Evolutionary conservation across 352 stramenopile species (phyloP), one percentile per base, ranked within the genome.

Genomic region (Phytophthora hybrid): DNA sequence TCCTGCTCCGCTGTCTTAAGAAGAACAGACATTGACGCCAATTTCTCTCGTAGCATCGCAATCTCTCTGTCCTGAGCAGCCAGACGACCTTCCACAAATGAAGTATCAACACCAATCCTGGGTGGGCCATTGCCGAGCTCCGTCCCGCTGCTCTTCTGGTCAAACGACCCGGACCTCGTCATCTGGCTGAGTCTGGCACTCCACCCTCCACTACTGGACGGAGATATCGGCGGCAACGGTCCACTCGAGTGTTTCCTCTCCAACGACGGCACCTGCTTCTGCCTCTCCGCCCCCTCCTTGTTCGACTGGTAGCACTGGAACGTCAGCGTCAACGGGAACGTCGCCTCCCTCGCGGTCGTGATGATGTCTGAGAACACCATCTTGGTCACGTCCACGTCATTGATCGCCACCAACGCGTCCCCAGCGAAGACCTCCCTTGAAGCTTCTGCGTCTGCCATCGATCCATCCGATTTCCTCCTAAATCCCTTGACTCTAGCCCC

Each of bases 401-500:
- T 93, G 66, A 95, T 93, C 10, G 78, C 69, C 54, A 87, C 88
- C n/a, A 95, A 57, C 66, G 88, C 80, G 66, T 95, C 89, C 32
- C 88, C 79, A 2, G 89, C 66, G 26, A 77, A 87, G 21, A 95
- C 74, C n/a, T 73, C 66, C 18, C 83, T 81, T 5, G 77, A 81
- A 18, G 82, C 83, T 71, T 95, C 85, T 2, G 89, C 79, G 11
- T 79, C 82, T 31, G 80, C 87, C 72, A 86, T 84, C 0, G 66
- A 53, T 4, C 84, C 84, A n/a, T 91, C 83, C 0, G 80, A 54
- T 74, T 80, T 85, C n/a, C 82, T 74, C 14, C 89, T 78, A 75
- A 95, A 95, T 13, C 81, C 77, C 63, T 93, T 94, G 31, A 95
- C 86, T 34, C 82, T 87, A 56, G 89, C 89, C 10, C 89, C 89